Base-by-base conservation (phyloP, 129 eudicot genomes). In the Flaveria robusta region DNA sequence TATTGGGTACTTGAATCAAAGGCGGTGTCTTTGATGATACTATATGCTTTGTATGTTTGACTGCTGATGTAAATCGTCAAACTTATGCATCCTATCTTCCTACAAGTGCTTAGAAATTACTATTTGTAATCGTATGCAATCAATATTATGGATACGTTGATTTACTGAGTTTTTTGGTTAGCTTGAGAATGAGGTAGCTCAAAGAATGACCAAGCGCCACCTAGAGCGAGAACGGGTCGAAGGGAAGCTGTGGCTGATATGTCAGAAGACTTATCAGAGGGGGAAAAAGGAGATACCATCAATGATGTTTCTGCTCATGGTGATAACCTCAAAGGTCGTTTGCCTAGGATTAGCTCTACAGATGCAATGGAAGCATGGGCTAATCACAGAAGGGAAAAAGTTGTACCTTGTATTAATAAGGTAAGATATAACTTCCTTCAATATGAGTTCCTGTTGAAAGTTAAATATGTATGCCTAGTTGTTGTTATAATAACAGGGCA, bases 181-280 rank as follows among this genome's bases (percentile, higher is more conserved):
- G 99, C 96, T 95, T 62, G 99, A 95, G 90, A 87, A 87, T 19
- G 93, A 91, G 90, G 81, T 71, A 77, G 96, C 96, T 59, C 96
- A 87, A 76, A 85, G 99, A 84, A 66, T 75, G 79, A 84, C 91
- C 23, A 94, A 86, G 79, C 97, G 97, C 45, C 96, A 86, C 8
- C 81, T 88, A 66, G 98, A 94, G 84, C 96, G 89, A 27, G 99
- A 95, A 83, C 86, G 85, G 72, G 99, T 68, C 97, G 97, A 59
- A 86, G 86, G 77, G 99, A 95, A 83, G 99, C 99, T 59, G 96
- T 92, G 70, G 99, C 99, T 62, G 99, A 95, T 80, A 91, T 95
- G 99, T 95, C 97, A 1, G 99, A 95, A 80, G 99, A 95, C 80
- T 80, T 95, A 55, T 95, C 99, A 0, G 99, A 95, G 84, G 99